Base-by-base conservation (phyloP, 2,329 filamentous ascomycete genomes). In the Proliferodiscus dingleyae region DNA sequence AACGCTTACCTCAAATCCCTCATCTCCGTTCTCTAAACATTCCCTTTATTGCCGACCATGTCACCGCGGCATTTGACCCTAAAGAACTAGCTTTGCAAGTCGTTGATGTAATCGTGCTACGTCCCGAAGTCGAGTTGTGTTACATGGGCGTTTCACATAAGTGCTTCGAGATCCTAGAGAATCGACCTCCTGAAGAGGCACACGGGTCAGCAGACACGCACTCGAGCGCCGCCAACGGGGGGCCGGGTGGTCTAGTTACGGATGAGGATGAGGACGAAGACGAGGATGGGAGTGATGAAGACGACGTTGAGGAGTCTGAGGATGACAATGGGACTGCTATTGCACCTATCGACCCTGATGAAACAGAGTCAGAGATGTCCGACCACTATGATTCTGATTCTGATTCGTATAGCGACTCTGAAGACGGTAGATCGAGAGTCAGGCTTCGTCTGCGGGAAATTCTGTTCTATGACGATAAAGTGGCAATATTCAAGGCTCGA, bases 391-490 rank as follows among this genome's bases (percentile, higher is more conserved):
- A 72, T 33, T 74, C 71, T 37, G 70, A 72, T 44, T 65, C 67
- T 11, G 76, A 78, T 50, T 74, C 72, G 4, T 71, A 72, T 38
- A 61, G 70, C 52, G 71, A 74, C 28, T 73, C 73, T 16, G 68
- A 69, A 5, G 67, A 71, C 28, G 59, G 55, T 18, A 55, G 57
- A 13, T 64, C 69, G 30, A 66, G 63, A 41, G 60, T 65, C 23
- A 68, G 74, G 56, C 72, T 90, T 49, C 74, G 80, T 44, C 68
- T 91, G 54, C 72, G 85, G 50, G 86, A 91, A 69, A 91, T 93
- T 52, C 66, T 90, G 51, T 91, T 89, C 65, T 90, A 89, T 59
- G 87, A 91, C 62, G 87, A 91, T 62, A 87, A 88, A 65, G 80
- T 89, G 43, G 81, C 84, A 22, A 83, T 91, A 47, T 91, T 91